A percentile compares a stretch with the other conserved stretches of the same genome.
phyloP scores from a whole-genome alignment of 1,284 basidiomycete genomes.

The Sporisorium reilianum region DNA sequence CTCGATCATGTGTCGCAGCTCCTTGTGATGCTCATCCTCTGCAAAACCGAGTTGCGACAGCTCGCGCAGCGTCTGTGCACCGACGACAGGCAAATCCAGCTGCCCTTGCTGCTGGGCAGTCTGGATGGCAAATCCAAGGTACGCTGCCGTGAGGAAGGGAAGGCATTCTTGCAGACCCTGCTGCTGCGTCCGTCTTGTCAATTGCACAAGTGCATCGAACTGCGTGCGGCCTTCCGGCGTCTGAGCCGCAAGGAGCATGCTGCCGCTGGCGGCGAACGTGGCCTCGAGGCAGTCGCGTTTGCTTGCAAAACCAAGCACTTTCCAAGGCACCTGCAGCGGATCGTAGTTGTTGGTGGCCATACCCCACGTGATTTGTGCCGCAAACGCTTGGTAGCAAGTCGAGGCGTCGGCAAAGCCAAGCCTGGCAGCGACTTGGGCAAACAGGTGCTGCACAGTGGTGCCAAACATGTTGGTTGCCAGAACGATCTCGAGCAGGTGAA shows the following conservation, averaged over 20 bases:
- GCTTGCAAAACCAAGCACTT: constrained; percentile 79
- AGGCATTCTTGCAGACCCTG: constrained; percentile 78
- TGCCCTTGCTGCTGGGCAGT: constrained; percentile 25
- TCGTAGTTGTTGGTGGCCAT: constrained; percentile 71
- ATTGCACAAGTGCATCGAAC: constrained; percentile 77
- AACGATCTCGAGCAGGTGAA: constrained; percentile 81
- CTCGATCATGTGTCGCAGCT: constrained; percentile 22
- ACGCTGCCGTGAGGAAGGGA: constrained; percentile 78
- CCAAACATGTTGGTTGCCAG: constrained; percentile 71
- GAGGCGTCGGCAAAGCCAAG: constrained; percentile 79
- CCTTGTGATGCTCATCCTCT: constrained; percentile 5
- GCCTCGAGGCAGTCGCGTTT: constrained; percentile 66
- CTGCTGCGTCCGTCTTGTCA: constrained; percentile 73
- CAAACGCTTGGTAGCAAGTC: constrained; percentile 82
- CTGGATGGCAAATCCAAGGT: constrained; percentile 74
- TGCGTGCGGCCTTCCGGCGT: constrained; percentile 71
- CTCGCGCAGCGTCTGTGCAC: constrained; percentile 13
- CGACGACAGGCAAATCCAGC: constrained; percentile 5
- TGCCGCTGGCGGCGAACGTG: constrained; percentile 38
- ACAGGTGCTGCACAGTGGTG: constrained; percentile 76
- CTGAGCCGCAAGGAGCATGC: constrained; percentile 50
- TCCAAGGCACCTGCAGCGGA: constrained; percentile 77
- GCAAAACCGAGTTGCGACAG: constrained; percentile 24
- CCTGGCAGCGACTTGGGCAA: constrained; percentile 76
- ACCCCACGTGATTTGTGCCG: constrained; percentile 75